Evolutionary conservation across 208 protist genomes (phyloP), one percentile per base, ranked within the genome.

Genomic region (Zelonia costaricensis): DNA sequence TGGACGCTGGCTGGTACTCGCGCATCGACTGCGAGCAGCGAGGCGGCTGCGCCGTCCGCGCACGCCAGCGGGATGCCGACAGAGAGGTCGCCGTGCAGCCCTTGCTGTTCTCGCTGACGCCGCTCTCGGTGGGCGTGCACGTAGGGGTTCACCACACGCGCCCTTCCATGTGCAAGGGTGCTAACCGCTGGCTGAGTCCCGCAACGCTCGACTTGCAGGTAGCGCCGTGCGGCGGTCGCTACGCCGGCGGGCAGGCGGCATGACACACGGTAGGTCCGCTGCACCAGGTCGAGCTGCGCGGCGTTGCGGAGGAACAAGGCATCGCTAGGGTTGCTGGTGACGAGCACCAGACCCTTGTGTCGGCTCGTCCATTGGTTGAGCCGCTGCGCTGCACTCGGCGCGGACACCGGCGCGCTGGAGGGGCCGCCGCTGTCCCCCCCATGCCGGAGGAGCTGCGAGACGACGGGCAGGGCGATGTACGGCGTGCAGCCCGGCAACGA

Each of bases 291-390:
- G 28, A 91, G 57, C 44, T 78, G 82, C 25, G 67, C 69, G 30
- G 74, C 71, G 28, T 92, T 88, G 10, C 85, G 81, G 10, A 95
- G 20, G 59, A 91, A 79, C 22, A 82, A 45, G 15, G 84, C 78
- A 16, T 86, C 80, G 15, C 67, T 64, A 4, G 59, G 65, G 6
- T 66, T 65, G 16, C 38, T 31, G 4, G 79, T 69, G n/a, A 89
- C 53, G 22, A 92, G 56, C 18, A 80, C 71, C 0, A 87, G 53
- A 7, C 88, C 88, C 35, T 85, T 87, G 18, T 82, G 59, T 15
- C 73, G 74, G 5, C 69, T 31, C 2, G 80, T 86, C 49, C 81
- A 76, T 5, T 59, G 38, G 44, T 92, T 89, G 31, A 94, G 10
- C 25, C 53, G 43, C 33, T 68, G 58, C 33, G 70, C 75, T 16